phyloP scores from a whole-genome alignment of 202 grass and related monocot genomes.

The Miscanthus sacchariflorus region DNA sequence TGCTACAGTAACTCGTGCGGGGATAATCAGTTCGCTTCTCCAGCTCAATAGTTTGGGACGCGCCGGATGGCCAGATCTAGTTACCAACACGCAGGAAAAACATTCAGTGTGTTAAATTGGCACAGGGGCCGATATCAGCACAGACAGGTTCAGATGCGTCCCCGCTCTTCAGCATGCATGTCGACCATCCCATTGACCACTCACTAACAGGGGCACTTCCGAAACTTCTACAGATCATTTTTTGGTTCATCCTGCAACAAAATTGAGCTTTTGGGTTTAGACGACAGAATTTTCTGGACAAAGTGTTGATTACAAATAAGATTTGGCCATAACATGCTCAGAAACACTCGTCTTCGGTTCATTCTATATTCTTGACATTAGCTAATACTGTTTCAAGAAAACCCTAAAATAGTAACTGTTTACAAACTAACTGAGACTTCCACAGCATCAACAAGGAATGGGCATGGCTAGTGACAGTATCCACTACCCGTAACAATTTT shows the following conservation, averaged over 20 bases:
- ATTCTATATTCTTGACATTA: not conserved
- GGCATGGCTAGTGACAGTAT: not conserved
- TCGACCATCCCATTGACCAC: not conserved
- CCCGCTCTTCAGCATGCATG: constrained; percentile 39
- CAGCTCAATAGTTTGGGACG: not conserved
- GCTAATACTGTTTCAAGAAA: constrained; percentile 5
- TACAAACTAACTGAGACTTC: constrained; percentile 1
- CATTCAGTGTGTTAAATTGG: constrained; percentile 26
- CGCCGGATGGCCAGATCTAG: not conserved
- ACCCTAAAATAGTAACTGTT: not conserved
- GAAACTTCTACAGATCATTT: constrained; percentile 39
- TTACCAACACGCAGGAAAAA: constrained; percentile 17
- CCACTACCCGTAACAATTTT: constrained; percentile 10
- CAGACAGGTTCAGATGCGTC: constrained; percentile 21
- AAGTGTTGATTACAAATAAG: not conserved
- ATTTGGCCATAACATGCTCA: not conserved
- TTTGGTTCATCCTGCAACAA: constrained; percentile 58
- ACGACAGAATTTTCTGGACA: not conserved
- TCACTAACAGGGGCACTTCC: not conserved
- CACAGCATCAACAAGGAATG: constrained; percentile 14
- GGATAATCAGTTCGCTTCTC: not conserved
- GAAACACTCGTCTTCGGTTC: not conserved
- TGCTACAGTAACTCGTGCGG: not conserved
- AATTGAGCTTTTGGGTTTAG: constrained; percentile 27
- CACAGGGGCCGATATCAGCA: not conserved